Percentiles rank a stretch among this genome's conserved stretches.
Evolutionary conservation across 495 filamentous ascomycete species (phyloP).

Genomic region (Hypoxylon crocopeplum): DNA sequence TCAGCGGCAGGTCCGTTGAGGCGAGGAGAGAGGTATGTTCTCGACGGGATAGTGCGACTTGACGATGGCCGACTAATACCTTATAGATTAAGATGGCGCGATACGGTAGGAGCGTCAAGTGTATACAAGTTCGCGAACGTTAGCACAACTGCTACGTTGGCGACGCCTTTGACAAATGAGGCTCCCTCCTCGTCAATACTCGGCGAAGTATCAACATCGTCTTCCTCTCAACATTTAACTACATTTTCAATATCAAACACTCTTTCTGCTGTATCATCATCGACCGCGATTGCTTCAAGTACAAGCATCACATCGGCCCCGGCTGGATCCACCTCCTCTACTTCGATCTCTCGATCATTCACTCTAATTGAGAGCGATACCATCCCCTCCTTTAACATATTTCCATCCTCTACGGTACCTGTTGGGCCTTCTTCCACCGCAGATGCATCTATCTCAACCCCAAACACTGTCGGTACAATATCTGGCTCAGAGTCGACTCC

Average conservation of each 20-base stretch:
- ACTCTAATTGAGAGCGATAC: slow-evolving; percentile 32
- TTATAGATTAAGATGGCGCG: slow-evolving; percentile 27
- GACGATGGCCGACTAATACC: slow-evolving; percentile 21
- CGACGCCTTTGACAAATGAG: slow-evolving; percentile 21
- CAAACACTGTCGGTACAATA: neutral
- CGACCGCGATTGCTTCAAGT: slow-evolving; percentile 7
- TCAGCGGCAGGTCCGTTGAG: slow-evolving; percentile 44
- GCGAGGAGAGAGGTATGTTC: slow-evolving; percentile 36
- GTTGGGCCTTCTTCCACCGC: slow-evolving; percentile 9
- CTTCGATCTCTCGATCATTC: slow-evolving; percentile 32
- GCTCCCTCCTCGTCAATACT: slow-evolving; percentile 5
- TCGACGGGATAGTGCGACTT: slow-evolving; percentile 1
- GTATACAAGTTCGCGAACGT: slow-evolving; percentile 34
- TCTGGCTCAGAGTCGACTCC: neutral
- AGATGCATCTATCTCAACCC: neutral
- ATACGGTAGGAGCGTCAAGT: slow-evolving; percentile 14
- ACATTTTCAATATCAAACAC: slow-evolving; percentile 8
- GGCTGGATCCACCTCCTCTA: slow-evolving; percentile 18
- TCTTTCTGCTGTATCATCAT: slow-evolving; percentile 3
- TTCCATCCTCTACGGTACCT: slow-evolving; percentile 37
- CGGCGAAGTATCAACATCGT: slow-evolving; percentile 8
- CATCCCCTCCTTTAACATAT: slow-evolving; percentile 35
- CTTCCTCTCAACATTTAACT: slow-evolving; percentile 15
- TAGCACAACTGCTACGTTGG: slow-evolving; percentile 12
- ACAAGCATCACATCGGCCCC: slow-evolving; percentile 1